Evolutionary conservation across 2,329 filamentous ascomycete species (phyloP).

Genomic region (Lasiodiplodia hormozganensis): DNA sequence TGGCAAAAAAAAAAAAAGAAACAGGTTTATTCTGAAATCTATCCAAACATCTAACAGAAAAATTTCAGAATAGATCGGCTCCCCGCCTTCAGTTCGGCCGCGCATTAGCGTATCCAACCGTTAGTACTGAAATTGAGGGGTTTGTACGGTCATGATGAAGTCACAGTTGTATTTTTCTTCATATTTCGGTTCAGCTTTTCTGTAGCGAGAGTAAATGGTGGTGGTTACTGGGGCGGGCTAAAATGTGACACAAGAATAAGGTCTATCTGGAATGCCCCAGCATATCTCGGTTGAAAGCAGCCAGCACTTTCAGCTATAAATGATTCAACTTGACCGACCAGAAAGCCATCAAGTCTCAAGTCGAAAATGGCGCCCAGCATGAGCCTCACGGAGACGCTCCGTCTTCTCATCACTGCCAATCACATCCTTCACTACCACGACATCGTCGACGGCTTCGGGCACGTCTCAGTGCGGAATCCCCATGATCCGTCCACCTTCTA

Average conservation of each 20-base stretch:
- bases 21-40: background rate
- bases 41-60: background rate
- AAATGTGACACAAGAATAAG: too few species aligned
- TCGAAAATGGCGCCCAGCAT: background rate
- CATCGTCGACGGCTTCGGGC: slow-evolving; percentile 62
- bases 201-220: too few species aligned
- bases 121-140: background rate
- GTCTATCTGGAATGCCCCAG: too few species aligned
- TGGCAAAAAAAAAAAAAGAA: background rate
- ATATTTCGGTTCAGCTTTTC: too few species aligned
- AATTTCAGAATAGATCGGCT: background rate
- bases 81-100: background rate
- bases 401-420: slow-evolving; percentile 51
- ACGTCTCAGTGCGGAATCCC: slow-evolving; percentile 61
- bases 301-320: too few species aligned
- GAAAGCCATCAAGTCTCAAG: too few species aligned
- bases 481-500: slow-evolving; percentile 54
- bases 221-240: too few species aligned
- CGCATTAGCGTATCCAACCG: background rate
- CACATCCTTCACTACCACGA: slow-evolving; percentile 61
- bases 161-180: background rate
- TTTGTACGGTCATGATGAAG: background rate
- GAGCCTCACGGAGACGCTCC: background rate
- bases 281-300: too few species aligned
- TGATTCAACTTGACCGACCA: too few species aligned